Base-by-base conservation (phyloP, 306 rosid species). In the Malus orientalis region DNA sequence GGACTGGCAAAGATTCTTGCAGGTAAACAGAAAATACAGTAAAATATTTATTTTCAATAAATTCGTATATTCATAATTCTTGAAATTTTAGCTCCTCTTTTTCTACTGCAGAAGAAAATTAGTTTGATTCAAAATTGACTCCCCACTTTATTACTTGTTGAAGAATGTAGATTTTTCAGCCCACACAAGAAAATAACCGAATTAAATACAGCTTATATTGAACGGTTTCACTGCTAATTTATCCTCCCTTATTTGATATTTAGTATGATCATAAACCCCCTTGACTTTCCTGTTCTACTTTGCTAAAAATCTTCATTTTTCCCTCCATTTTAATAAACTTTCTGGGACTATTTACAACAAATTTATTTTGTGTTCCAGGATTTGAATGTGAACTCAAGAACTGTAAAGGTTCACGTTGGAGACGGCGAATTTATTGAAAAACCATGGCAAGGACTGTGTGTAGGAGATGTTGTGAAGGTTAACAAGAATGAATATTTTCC, bases 1-100 rank as follows among this genome's bases (percentile, higher is more conserved):
- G 54, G 82, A 82, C 53, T 78, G 80, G 82, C 82, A 74, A 19
- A 44, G 86, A 62, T 81, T 81, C 60, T 73, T 81, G 74, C 85
- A 81, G 85, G 81, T 78, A 71, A 63, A 25, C 51, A n/a, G 9
- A 23, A 60, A 61, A 61, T 61, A 32, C 20, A 14, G 6, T 12
- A 15, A 6, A 64, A 15, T 1, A 36, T 16, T 63, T 14, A 14
- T 23, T 12, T 23, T n/a, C 3, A 40, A 40, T 3, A 8, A 40
- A 40, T 8, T 19, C 23, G 19, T 19, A 8, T 19, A 19, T 54
- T 54, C 59, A 54, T 54, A 20, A 5, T 54, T 54, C 59, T 54
- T 54, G 59, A 54, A 54, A 54, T 18, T 54, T 54, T 54, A 54
- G 59, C 59, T 19, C 23, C 11, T 20, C 18, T 54, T 54, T 16